Conservation (phyloP, 805 yeast species). For the Barnettozyma wickerhamii region DNA sequence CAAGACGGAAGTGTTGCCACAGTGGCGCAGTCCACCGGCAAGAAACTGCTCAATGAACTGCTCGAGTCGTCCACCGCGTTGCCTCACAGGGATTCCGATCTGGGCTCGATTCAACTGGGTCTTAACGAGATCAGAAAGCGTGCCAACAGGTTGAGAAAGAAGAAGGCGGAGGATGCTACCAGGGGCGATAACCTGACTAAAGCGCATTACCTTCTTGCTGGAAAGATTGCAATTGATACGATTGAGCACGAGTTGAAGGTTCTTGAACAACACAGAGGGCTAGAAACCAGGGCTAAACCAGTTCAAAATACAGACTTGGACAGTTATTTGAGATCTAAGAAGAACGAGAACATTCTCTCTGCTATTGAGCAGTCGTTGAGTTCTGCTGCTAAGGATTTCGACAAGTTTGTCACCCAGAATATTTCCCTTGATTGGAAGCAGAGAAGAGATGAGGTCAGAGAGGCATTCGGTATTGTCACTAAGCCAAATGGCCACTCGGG, state of each 20-base stretch:
- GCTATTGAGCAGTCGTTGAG: constrained; percentile 79
- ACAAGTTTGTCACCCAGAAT: constrained; percentile 64
- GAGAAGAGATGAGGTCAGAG: constrained; percentile 69
- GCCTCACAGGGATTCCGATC: constrained; percentile 58
- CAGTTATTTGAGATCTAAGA: constrained; percentile 58
- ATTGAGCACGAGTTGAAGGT: constrained; percentile 54
- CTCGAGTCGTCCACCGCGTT: constrained; percentile 73
- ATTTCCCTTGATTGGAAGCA: constrained; percentile 81
- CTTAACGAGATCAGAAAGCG: constrained; percentile 72
- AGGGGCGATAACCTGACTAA: constrained; percentile 45
- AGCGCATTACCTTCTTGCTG: constrained; percentile 86
- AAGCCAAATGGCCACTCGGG: constrained; percentile 16
- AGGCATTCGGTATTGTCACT: constrained; percentile 57
- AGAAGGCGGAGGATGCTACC: constrained; percentile 32
- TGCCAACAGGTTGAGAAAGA: constrained; percentile 52
- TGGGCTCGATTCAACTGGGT: constrained; percentile 80
- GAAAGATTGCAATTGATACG: constrained; percentile 85
- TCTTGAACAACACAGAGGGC: constrained; percentile 29
- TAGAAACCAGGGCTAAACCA: constrained; percentile 26
- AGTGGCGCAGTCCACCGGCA: constrained; percentile 14
- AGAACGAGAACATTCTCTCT: constrained; percentile 75
- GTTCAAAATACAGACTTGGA: constrained; percentile 44
- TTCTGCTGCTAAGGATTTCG: constrained; percentile 79
- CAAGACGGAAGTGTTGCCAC: constrained; percentile 1
- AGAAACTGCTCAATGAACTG: constrained; percentile 55